Evolutionary conservation across 2,329 filamentous ascomycete species (phyloP).

Genomic region (Cadophora luteo-olivacea): DNA sequence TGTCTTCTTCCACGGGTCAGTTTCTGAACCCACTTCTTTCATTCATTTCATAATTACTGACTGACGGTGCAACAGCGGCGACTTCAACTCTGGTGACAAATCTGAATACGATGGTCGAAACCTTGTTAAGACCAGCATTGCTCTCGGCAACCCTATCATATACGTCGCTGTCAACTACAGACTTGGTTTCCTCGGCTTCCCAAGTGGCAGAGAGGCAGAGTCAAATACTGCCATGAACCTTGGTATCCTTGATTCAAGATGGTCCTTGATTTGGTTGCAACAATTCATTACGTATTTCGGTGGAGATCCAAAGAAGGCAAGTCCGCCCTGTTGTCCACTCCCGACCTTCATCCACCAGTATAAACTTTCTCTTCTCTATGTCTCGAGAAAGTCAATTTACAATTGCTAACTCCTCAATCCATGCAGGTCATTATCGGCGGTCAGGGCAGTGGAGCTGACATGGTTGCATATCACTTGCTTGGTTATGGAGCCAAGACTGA

Average conservation of each 20-base stretch:
- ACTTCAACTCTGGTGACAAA: conserved; percentile 44
- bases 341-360: background rate
- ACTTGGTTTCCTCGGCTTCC: conserved; percentile 36
- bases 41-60: background rate
- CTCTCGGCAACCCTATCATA: conserved; percentile 36
- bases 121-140: conserved; percentile 24
- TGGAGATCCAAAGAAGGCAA: conserved; percentile 48
- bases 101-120: conserved; percentile 28
- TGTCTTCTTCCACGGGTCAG: conserved; percentile 66
- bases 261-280: conserved; percentile 62
- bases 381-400: background rate
- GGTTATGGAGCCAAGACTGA: conserved; percentile 18
- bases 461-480: conserved; percentile 28
- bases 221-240: conserved; percentile 53
- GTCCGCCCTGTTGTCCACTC: background rate
- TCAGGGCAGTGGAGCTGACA: conserved; percentile 28
- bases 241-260: conserved; percentile 65
- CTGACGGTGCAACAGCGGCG: conserved; percentile 51
- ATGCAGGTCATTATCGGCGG: conserved; percentile 30
- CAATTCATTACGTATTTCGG: conserved; percentile 58
- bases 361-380: background rate
- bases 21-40: background rate
- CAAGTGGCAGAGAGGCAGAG: conserved; percentile 22
- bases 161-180: conserved; percentile 50
- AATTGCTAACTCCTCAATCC: background rate